Conservation (phyloP, 2,329 filamentous ascomycete species). For the Passalora sequoiae region DNA sequence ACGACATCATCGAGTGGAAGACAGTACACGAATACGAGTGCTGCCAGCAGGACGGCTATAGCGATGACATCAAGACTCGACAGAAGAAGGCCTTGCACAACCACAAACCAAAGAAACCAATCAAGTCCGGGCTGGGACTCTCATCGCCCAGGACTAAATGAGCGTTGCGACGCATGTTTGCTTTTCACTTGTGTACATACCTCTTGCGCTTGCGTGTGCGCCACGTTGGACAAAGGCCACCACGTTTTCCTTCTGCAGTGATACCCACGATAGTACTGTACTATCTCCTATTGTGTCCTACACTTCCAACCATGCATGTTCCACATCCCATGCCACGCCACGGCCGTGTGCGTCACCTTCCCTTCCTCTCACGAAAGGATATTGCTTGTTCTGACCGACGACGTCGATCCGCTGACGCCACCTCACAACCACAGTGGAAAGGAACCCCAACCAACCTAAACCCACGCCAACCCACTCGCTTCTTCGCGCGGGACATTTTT, state of each 20-base stretch:
- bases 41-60: conserved; percentile 32
- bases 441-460: too few species aligned
- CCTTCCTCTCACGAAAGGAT: too few species aligned
- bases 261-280: too few species aligned
- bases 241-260: too few species aligned
- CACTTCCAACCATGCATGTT: too few species aligned
- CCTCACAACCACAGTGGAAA: too few species aligned
- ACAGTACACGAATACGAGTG: conserved; percentile 39
- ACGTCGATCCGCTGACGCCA: too few species aligned
- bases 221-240: too few species aligned
- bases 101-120: conserved; percentile 33
- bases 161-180: conserved; percentile 1
- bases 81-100: conserved; percentile 41
- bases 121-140: conserved; percentile 1
- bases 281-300: too few species aligned
- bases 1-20: conserved; percentile 56
- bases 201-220: neutral
- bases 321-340: too few species aligned
- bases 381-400: too few species aligned
- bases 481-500: conserved; percentile 5
- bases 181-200: neutral
- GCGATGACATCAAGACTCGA: conserved; percentile 32
- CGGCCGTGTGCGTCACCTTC: too few species aligned
- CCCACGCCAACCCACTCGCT: conserved; percentile 4
- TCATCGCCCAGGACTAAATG: conserved; percentile 11